Base-by-base conservation (phyloP, 352 stramenopile genomes). In the Phytopythium oedochilum region DNA sequence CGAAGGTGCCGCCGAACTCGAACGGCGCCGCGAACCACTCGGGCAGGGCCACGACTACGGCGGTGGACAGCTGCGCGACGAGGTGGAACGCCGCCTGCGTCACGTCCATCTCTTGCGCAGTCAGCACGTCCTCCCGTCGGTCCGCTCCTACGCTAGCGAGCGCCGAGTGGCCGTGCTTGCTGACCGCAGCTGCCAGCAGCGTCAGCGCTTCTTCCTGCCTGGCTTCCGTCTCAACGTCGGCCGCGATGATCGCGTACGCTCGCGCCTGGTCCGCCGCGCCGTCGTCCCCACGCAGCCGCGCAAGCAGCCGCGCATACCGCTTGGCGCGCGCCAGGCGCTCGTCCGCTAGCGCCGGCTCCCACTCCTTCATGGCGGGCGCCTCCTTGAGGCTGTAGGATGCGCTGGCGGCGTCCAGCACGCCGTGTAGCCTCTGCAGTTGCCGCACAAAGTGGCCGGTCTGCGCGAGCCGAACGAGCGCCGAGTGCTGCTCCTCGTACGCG, bases 11-110 rank as follows among this genome's bases (percentile, higher is more conserved):
- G n/a, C 45, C 28, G 11, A 39, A 52, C 28, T 52, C 45, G 45
- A 52, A 52, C 42, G 42, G 23, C 42, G 25, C 8, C 18, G 46
- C 28, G 8, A 52, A 39, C 46, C 46, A 52, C 26, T 52, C 46
- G 7, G 46, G 46, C 0, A 40, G 18, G n/a, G 46, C n/a, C 46
- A 52, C 17, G 2, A 52, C 46, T 18, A 25, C 46, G 3, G 12
- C 7, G 28, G n/a, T 39, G 17, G 14, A 23, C 18, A 5, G 46
- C 10, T 29, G 9, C 3, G 46, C 29, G 20, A 39, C 46, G n/a
- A 26, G 3, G 6, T 52, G 6, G 31, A 52, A 38, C 28, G 46
- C 46, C 5, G 9, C 2, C 46, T 23, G 17, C 28, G 20, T 39
- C 5, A 40, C n/a, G 14, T n/a, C 1, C 5, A 39, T 17, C 31